These are phyloP conservation scores for Trypanosoma rangeli DNA, from an alignment of 208 protist species.

Conservation along the genomic window DNA sequence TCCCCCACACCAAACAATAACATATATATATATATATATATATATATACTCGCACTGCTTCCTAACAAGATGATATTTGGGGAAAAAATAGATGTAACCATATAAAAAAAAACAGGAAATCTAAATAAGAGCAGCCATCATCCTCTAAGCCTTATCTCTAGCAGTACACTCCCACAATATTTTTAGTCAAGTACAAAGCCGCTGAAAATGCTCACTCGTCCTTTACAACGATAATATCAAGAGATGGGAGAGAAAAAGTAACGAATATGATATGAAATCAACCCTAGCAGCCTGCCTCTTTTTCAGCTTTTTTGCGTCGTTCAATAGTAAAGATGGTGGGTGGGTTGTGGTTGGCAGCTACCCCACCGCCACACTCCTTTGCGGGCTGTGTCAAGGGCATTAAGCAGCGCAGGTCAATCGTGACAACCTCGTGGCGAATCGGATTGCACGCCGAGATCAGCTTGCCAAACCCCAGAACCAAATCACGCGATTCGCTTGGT, in stretches of 20 bases:
- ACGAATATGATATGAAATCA: neutral
- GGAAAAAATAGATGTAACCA: too few relatives aligned
- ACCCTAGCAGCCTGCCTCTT: neutral
- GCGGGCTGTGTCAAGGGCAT: neutral
- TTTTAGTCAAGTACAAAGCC: too few relatives aligned
- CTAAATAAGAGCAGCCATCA: too few relatives aligned
- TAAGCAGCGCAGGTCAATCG: conserved; percentile 49
- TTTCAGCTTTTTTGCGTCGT: neutral
- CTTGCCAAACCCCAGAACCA: conserved; percentile 54
- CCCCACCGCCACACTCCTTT: neutral
- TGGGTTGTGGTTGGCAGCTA: neutral
- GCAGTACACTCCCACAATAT: too few relatives aligned
- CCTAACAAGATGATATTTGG: too few relatives aligned
- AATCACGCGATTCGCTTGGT: conserved; percentile 28
- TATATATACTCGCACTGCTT: too few relatives aligned
- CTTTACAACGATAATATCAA: neutral
- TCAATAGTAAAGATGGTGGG: conserved; percentile 23
- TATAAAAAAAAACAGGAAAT: too few relatives aligned
- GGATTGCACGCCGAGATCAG: conserved; percentile 67
- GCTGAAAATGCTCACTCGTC: too few relatives aligned
- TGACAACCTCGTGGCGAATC: conserved; percentile 42
- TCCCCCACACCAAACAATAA: too few relatives aligned
- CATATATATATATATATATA: too few relatives aligned
- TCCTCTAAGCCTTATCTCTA: too few relatives aligned
- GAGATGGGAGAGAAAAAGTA: conserved; percentile 2